Conservation (phyloP, 164 flowering plant species). For the Liriodendron chinense region DNA sequence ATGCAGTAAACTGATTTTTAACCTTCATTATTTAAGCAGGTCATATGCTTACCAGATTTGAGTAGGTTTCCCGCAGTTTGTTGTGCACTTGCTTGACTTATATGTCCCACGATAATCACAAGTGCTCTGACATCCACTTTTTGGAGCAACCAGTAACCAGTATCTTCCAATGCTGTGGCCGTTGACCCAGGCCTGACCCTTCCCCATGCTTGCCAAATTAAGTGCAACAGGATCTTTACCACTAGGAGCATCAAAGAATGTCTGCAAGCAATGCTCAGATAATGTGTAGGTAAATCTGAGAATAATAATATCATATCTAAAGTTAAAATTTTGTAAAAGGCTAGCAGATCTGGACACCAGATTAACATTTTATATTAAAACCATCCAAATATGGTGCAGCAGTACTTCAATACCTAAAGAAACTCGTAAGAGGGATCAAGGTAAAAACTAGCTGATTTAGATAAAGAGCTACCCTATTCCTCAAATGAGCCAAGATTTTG, state of each 20-base stretch:
- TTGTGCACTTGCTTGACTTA: slow-evolving; percentile 54
- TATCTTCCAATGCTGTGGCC: slow-evolving; percentile 91
- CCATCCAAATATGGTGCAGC: not conserved
- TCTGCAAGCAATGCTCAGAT: slow-evolving; percentile 32
- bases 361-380: too few species aligned
- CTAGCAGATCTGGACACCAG: not conserved
- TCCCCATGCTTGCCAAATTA: slow-evolving; percentile 88
- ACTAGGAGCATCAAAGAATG: slow-evolving; percentile 73
- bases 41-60: slow-evolving; percentile 59
- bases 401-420: not conserved
- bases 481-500: not conserved
- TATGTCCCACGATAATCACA: slow-evolving; percentile 91
- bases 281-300: not conserved
- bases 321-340: not conserved
- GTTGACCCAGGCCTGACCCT: slow-evolving; percentile 96
- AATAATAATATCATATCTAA: too few species aligned
- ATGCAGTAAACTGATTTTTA: not conserved
- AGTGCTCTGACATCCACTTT: slow-evolving; percentile 56
- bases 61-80: slow-evolving; percentile 83
- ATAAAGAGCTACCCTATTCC: not conserved
- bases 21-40: not conserved
- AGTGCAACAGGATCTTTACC: slow-evolving; percentile 74
- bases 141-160: slow-evolving; percentile 68
- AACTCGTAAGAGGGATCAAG: not conserved
- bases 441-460: not conserved